These are phyloP conservation scores for Ustilago vetiveriae DNA, from an alignment of 1,284 basidiomycete species.

Conservation along the genomic window DNA sequence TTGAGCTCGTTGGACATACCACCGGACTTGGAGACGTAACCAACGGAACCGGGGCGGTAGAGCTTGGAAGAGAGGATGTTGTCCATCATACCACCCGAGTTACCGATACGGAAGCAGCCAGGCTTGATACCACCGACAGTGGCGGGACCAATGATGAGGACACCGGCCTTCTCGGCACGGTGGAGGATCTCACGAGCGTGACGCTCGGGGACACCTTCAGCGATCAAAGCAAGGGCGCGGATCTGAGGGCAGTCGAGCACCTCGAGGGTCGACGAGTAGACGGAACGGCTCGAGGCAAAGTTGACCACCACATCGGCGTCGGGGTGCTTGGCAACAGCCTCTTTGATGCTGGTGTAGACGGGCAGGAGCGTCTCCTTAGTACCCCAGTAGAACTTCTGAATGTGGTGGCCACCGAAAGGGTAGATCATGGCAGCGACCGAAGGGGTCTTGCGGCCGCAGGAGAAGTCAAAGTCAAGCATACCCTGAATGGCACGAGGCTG, in stretches of 20 bases:
- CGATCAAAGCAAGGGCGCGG: conserved; percentile 90
- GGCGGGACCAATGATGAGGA: conserved; percentile 96
- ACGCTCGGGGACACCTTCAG: conserved; percentile 97
- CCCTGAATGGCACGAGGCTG: conserved; percentile 99
- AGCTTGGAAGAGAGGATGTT: conserved; percentile 99
- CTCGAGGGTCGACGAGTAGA: conserved; percentile 93
- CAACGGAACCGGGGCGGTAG: conserved; percentile 95
- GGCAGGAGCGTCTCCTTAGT: conserved; percentile 98
- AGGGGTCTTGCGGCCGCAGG: conserved; percentile 90
- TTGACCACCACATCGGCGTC: conserved; percentile 98
- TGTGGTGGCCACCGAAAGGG: conserved; percentile 99
- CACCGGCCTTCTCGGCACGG: conserved; percentile 83
- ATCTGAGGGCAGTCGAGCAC: conserved; percentile 78
- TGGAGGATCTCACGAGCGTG: conserved; percentile 96
- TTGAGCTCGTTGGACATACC: conserved; percentile 99
- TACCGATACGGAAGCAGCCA: conserved; percentile 99
- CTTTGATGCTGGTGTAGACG: conserved; percentile 91
- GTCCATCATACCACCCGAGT: conserved; percentile 99
- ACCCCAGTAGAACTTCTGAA: conserved; percentile 99
- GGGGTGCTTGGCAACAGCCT: conserved; percentile 92
- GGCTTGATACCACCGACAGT: conserved; percentile 99
- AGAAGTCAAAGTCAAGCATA: conserved; percentile 99
- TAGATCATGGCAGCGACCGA: conserved; percentile 99
- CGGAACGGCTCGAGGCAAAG: conserved; percentile 93
- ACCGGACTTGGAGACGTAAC: conserved; percentile 99